phyloP scores from a whole-genome alignment of 345 rosid genomes.

The Camelina sativa region DNA sequence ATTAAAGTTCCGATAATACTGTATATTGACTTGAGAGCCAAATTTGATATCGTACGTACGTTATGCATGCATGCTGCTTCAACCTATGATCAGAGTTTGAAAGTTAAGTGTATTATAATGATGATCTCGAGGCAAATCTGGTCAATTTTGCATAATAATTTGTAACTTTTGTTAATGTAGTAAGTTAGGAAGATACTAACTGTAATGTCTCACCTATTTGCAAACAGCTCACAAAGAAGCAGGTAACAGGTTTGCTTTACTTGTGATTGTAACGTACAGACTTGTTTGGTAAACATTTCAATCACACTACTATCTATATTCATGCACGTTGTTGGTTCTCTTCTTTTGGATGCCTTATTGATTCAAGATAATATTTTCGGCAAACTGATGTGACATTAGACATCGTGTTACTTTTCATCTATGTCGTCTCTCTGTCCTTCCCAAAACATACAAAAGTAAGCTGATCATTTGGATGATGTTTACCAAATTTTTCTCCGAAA shows the following conservation, averaged over 20 bases:
- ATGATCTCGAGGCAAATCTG: neutral
- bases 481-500: conserved; percentile 24
- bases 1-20: no score
- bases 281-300: conserved; percentile 37
- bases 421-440: conserved; percentile 30
- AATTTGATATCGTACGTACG: neutral
- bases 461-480: conserved; percentile 9
- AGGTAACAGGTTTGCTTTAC: conserved; percentile 6
- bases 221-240: conserved; percentile 26
- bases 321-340: conserved; percentile 11
- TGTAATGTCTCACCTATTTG: neutral
- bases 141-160: neutral
- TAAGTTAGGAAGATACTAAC: neutral
- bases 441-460: conserved; percentile 28
- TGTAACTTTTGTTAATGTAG: neutral
- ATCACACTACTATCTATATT: conserved; percentile 3
- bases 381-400: conserved; percentile 35
- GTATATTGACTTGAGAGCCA: neutral
- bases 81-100: neutral
- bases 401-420: conserved; percentile 32
- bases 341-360: conserved; percentile 1
- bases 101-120: neutral
- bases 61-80: neutral
- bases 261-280: conserved; percentile 12
- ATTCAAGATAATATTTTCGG: conserved; percentile 22